Evolutionary conservation across 2,329 filamentous ascomycete species (phyloP).

Genomic region (Pseudopithomyces maydicus): DNA sequence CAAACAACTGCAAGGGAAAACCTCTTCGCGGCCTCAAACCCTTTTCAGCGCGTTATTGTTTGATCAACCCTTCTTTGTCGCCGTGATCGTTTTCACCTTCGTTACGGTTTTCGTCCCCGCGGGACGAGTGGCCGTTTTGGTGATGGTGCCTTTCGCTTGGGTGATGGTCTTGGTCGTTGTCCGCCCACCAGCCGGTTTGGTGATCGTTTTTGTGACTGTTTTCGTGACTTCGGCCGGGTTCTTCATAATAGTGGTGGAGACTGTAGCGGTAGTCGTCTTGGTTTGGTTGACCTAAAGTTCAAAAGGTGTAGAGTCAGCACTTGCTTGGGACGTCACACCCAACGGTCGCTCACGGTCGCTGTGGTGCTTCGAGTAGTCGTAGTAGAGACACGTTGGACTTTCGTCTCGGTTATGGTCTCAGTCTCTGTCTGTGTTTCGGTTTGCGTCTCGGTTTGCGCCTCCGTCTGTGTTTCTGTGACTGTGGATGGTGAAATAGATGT

Average conservation of each 20-base stretch:
- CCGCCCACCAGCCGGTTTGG: not conserved
- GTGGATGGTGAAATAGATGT: not conserved
- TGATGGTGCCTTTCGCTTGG: not conserved
- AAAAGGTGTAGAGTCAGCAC: not conserved
- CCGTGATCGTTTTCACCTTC: not conserved
- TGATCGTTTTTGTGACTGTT: not conserved
- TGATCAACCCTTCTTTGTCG: not conserved
- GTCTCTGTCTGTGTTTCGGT: not conserved
- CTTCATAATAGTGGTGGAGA: not conserved
- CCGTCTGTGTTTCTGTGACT: not conserved
- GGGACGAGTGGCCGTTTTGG: not conserved
- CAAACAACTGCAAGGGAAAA: not conserved
- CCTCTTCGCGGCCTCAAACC: slow-evolving; percentile 1
- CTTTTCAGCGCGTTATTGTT: not conserved
- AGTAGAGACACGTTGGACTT: not conserved
- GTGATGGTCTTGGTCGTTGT: not conserved
- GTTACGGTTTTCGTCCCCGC: not conserved
- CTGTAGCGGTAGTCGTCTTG: too few relatives aligned
- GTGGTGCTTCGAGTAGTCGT: not conserved
- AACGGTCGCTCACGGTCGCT: not conserved
- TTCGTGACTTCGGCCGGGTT: not conserved
- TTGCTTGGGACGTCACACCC: not conserved
- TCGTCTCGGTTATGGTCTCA: not conserved
- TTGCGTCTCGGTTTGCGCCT: not conserved
- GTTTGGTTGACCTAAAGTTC: not conserved